These are phyloP conservation scores for Mycotypha africana DNA, from an alignment of 371 early-diverging fungal genomes.

Conservation along the genomic window DNA sequence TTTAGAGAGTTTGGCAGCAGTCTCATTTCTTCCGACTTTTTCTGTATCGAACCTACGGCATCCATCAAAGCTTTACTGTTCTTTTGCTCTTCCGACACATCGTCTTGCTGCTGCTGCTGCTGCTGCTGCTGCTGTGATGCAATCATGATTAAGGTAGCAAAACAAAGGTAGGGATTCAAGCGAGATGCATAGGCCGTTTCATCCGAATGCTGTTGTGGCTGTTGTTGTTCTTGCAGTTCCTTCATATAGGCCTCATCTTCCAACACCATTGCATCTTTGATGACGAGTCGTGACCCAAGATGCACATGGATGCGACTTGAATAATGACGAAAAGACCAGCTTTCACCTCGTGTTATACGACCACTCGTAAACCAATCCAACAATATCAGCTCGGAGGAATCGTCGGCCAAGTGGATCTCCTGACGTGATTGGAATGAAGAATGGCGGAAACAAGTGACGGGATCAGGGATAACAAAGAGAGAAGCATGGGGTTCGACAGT, in stretches of 20 bases:
- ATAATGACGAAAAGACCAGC: conserved; percentile 67
- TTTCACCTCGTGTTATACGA: conserved; percentile 64
- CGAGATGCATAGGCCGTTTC: conserved; percentile 34
- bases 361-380: conserved; percentile 85
- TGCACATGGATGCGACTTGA: conserved; percentile 54
- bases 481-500: conserved; percentile 33
- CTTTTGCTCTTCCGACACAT: too few relatives aligned
- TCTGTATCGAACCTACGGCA: conserved; percentile 12
- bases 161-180: conserved; percentile 34
- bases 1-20: conserved; percentile 21
- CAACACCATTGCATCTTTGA: conserved; percentile 62
- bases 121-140: background rate
- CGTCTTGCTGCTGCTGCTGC: too few relatives aligned
- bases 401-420: conserved; percentile 34
- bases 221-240: background rate
- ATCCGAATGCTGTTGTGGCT: too few relatives aligned
- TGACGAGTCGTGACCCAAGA: conserved; percentile 30
- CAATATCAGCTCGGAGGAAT: conserved; percentile 50
- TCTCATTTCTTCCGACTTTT: conserved; percentile 24
- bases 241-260: conserved; percentile 34
- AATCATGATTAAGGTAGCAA: conserved; percentile 40
- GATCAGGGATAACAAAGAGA: conserved; percentile 66
- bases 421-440: conserved; percentile 64
- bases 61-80: conserved; percentile 1
- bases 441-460: conserved; percentile 66